A percentile compares a stretch with the other conserved stretches of the same genome.
Conservation (phyloP, 176 grass and related monocot genomes). For the Rhynchospora tenuis region DNA sequence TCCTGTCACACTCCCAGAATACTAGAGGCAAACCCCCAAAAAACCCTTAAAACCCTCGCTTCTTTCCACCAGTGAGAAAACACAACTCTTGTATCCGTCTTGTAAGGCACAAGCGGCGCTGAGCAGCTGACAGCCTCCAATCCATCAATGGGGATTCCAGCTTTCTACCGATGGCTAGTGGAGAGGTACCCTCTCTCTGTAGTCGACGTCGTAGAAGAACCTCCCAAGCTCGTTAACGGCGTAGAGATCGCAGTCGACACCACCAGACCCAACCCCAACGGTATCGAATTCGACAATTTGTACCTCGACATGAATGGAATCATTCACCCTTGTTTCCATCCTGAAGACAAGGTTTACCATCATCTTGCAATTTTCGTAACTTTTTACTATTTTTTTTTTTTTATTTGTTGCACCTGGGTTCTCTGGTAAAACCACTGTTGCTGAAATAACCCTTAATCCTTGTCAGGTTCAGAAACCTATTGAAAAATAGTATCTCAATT, state of each 20-base stretch:
- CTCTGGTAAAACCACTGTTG: not conserved
- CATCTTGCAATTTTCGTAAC: not conserved
- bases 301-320: constrained; percentile 48
- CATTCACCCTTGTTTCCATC: constrained; percentile 51
- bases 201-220: constrained; percentile 21
- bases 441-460: not conserved
- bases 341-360: constrained; percentile 31
- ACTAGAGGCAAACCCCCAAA: constrained; percentile 17
- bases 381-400: not conserved
- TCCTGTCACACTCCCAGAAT: not conserved
- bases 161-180: constrained; percentile 41
- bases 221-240: constrained; percentile 22
- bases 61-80: too few species aligned
- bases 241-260: constrained; percentile 28
- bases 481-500: not conserved
- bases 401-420: not conserved
- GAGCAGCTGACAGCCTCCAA: too few species aligned
- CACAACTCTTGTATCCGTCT: too few species aligned
- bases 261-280: constrained; percentile 33
- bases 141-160: constrained; percentile 35
- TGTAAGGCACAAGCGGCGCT: too few species aligned
- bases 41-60: too few species aligned
- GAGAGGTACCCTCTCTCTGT: constrained; percentile 22
- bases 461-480: not conserved
- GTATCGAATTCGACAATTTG: constrained; percentile 45